Evolutionary conservation across 306 rosid genomes (phyloP).

Genomic region (Alnus rubra): DNA sequence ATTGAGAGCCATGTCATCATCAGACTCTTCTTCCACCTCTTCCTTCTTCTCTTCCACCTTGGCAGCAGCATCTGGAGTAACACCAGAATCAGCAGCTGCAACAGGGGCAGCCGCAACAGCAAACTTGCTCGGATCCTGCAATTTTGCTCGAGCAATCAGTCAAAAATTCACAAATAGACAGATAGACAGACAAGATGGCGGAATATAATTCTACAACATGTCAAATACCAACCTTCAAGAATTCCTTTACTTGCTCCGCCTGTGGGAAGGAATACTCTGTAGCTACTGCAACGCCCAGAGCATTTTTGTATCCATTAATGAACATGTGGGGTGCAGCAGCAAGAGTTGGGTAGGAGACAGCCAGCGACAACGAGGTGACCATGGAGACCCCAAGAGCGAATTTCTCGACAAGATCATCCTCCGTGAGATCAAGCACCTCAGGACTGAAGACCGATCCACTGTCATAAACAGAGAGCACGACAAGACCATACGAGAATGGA

Average conservation of each 20-base stretch:
- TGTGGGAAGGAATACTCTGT: slow-evolving; percentile 51
- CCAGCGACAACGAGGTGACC: slow-evolving; percentile 54
- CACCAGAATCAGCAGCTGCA: slow-evolving; percentile 4
- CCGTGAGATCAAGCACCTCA: slow-evolving; percentile 59
- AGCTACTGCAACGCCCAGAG: slow-evolving; percentile 46
- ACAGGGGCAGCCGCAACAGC: slow-evolving; percentile 5
- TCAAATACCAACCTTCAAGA: slow-evolving; percentile 33
- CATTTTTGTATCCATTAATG: slow-evolving; percentile 51
- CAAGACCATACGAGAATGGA: slow-evolving; percentile 62
- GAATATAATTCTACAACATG: not conserved
- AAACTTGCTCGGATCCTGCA: slow-evolving; percentile 31
- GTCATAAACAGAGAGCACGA: slow-evolving; percentile 48
- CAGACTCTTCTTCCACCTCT: slow-evolving; percentile 6
- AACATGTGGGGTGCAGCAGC: slow-evolving; percentile 65
- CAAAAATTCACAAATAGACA: not conserved
- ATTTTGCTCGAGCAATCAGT: not conserved
- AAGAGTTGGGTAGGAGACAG: slow-evolving; percentile 52
- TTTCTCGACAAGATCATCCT: slow-evolving; percentile 53
- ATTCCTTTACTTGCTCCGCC: slow-evolving; percentile 57
- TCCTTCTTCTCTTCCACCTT: not conserved
- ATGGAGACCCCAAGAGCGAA: slow-evolving; percentile 53
- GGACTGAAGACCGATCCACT: slow-evolving; percentile 56
- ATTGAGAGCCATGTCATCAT: slow-evolving; percentile 5
- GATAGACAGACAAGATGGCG: not conserved
- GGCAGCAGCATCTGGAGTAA: not conserved